Conservation (phyloP, 192 early-diverging fungal genomes). For the Coemansia sp. region DNA sequence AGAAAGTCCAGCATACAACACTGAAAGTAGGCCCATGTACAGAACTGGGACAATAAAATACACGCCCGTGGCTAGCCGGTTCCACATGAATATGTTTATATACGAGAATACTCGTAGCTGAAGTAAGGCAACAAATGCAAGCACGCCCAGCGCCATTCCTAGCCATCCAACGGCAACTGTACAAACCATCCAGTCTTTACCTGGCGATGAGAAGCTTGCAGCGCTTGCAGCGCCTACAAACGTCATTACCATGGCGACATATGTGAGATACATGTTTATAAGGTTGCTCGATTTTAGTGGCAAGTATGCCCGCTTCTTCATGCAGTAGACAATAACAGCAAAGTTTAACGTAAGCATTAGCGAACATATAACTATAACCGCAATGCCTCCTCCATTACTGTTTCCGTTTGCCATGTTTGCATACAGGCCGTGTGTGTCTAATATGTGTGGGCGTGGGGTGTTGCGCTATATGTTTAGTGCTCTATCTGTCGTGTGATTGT, state of each 20-base stretch:
- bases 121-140: conserved; percentile 33
- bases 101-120: conserved; percentile 41
- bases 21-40: conserved; percentile 16
- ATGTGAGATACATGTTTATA: conserved; percentile 41
- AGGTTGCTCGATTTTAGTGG: conserved; percentile 35
- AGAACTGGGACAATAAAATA: conserved; percentile 28
- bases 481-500: too few relatives aligned
- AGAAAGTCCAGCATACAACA: conserved; percentile 25
- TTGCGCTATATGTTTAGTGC: too few relatives aligned
- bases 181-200: conserved; percentile 34
- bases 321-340: conserved; percentile 27
- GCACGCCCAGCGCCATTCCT: conserved; percentile 36
- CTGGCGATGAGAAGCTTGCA: conserved; percentile 10
- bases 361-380: conserved; percentile 32
- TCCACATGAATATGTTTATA: conserved; percentile 33
- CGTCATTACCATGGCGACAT: conserved; percentile 31
- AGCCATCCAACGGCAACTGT: conserved; percentile 39
- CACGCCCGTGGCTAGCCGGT: conserved; percentile 23
- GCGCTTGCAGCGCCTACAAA: conserved; percentile 33
- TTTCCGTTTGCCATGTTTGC: conserved; percentile 3
- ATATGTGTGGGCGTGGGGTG: not conserved
- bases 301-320: conserved; percentile 33
- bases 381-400: conserved; percentile 24
- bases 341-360: conserved; percentile 21
- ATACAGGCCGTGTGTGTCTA: not conserved